Conservation (phyloP, 257 asterid genomes). For the Henckelia pumila region DNA sequence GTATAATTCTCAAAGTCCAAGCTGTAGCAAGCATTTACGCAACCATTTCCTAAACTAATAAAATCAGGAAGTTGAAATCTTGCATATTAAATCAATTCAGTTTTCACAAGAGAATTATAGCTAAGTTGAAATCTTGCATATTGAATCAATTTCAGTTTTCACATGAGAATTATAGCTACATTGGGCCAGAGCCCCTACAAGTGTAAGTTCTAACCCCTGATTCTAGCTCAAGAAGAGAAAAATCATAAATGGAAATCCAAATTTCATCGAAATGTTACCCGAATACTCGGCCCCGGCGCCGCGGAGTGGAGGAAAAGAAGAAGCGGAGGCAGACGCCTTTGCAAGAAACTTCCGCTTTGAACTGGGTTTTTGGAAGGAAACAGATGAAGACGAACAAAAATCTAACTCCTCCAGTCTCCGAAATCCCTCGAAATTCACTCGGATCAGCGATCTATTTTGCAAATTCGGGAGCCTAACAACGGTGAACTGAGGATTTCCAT, state of each 20-base stretch:
- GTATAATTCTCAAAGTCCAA: neutral
- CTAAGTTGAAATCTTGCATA: too few species aligned
- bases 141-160: neutral
- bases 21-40: neutral
- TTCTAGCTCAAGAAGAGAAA: neutral
- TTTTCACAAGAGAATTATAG: neutral
- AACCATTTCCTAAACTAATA: neutral
- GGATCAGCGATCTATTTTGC: constrained; percentile 16
- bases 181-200: neutral
- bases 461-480: constrained; percentile 22
- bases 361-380: constrained; percentile 20
- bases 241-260: neutral
- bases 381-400: constrained; percentile 3
- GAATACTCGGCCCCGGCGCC: constrained; percentile 49
- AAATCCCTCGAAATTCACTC: constrained; percentile 4
- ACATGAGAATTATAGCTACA: neutral
- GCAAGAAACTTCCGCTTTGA: constrained; percentile 19
- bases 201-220: neutral
- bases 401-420: constrained; percentile 12
- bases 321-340: constrained; percentile 44
- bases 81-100: neutral
- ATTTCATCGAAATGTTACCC: constrained; percentile 33
- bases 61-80: neutral
- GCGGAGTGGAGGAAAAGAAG: constrained; percentile 41
- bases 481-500: constrained; percentile 30